Percentiles rank a stretch among this genome's conserved stretches.
Conservation (phyloP, 495 filamentous ascomycete species). For the Xylaria nigripes region DNA sequence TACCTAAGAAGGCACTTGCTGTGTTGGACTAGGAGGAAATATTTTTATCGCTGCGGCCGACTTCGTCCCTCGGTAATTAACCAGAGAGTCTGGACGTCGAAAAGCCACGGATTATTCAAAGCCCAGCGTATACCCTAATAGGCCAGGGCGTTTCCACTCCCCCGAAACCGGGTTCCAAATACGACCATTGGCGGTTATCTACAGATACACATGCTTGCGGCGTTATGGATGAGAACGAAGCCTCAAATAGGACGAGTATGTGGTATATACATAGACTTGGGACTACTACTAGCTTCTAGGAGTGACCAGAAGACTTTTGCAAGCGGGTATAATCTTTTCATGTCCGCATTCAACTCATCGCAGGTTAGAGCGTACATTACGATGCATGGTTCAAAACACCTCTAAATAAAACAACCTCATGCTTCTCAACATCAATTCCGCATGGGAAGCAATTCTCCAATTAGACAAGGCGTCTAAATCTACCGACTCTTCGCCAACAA, state of each 20-base stretch:
- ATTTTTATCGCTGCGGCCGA: not conserved
- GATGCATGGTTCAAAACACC: not conserved
- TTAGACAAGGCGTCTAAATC: slow-evolving; percentile 1
- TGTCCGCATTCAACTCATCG: not conserved
- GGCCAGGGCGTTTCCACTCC: slow-evolving; percentile 8
- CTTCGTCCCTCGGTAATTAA: not conserved
- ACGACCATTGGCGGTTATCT: not conserved
- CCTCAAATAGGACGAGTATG: not conserved
- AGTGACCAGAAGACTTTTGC: not conserved
- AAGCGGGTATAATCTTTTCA: not conserved
- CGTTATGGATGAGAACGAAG: not conserved
- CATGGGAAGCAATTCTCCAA: not conserved
- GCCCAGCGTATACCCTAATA: slow-evolving; percentile 20
- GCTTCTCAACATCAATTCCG: too few relatives aligned
- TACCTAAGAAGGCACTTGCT: not conserved
- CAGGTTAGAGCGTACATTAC: not conserved
- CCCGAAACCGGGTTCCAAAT: not conserved
- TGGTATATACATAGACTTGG: not conserved
- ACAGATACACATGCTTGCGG: not conserved
- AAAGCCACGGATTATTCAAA: not conserved
- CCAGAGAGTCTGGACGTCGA: not conserved
- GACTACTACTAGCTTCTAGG: not conserved
- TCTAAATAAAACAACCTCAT: not conserved
- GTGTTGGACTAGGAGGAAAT: not conserved
- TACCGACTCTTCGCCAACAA: not conserved